Evolutionary conservation across 2,329 filamentous ascomycete species (phyloP), one percentile per base, ranked within the genome.

Genomic region (Talaromyces sp.): DNA sequence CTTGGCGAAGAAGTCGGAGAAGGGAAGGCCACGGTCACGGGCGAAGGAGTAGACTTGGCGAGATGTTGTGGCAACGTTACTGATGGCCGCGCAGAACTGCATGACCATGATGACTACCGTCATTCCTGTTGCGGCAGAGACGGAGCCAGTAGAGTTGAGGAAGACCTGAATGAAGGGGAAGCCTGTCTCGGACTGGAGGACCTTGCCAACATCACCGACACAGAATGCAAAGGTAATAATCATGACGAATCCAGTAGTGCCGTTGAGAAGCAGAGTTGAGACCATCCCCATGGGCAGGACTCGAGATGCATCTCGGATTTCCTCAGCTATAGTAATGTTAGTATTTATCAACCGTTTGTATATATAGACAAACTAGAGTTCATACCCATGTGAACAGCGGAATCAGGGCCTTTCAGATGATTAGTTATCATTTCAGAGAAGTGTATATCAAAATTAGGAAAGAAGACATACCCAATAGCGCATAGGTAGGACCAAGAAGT

Each of bases 121-220:
- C 73, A 82, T 77, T 8, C 74, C 71, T 1, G 73, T 76, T 1
- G 78, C 74, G 4, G 73, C 75, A 0, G 65, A 66, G 13, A 69
- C 59, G 37, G 70, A 76, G 20, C 65, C 60, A 3, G 76, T 77
- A 16, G 75, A 76, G 47, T 77, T 62, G 51, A 40, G 39, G 47
- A 54, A 54, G 9, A 54, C 47, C 27, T 54, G 61, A 35, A 75
- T 70, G 47, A 70, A 69, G 4, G 70, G 66, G 22, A 65, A 67
- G 2, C 65, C 66, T 8, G 69, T 72, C 8, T 54, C 49, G n/a
- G 62, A 61, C 1, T 47, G 51, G 3, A 73, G 59, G 22, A 64
- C 56, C 3, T 57, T 19, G 11, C 65, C 56, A 16, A 74, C 61
- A 51, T 72, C 66, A 16, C 70, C 70, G 19, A 76, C 46, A 3